Evolutionary conservation across 495 filamentous ascomycete species (phyloP), one percentile per base, ranked within the genome.

Genomic region (Glutinoglossum americanum): DNA sequence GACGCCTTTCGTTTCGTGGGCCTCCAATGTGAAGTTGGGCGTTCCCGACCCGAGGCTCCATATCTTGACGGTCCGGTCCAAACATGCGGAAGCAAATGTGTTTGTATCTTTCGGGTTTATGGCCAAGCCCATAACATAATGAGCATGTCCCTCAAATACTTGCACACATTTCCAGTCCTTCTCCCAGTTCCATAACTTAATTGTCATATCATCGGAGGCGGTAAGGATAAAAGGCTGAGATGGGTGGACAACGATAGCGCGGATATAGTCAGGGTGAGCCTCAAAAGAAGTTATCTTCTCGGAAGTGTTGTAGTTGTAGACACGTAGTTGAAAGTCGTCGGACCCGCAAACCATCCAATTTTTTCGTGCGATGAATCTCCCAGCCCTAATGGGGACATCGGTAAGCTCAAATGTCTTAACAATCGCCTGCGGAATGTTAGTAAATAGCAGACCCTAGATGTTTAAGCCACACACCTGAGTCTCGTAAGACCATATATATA

Each of bases 51-150:
- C 92, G 63, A 98, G 75, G 65, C 83, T 94, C 92, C 92, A 98
- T 66, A 98, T 95, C 76, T 98, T 98, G 59, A 98, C 89, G 2
- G 89, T 94, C 59, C 92, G 79, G 68, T 98, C 92, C 65, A 99
- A 72, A 76, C 92, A 99, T 10, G 92, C 93, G 3, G 87, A 93
- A 32, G 92, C 92, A 67, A 98, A 98, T 19, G 92, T 89, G 67
- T 99, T 99, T 23, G 93, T 96, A 63, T 97, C 92, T 69, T 97
- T 99, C 17, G 92, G 92, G 70, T 99, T 97, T 68, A 99, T 94
- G n/a, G 93, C 82, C 61, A 99, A 76, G n/a, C 89, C 88, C 93
- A 98, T 98, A 44, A 97, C 92, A 74, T 89, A 95, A 71, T 95
- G 89, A 64, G 82, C 84, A 65, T 99, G 94, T n/a, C 92, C 92